Base-by-base conservation (phyloP, 768 basidiomycete species). In the Porpolomopsis calyptriformis region DNA sequence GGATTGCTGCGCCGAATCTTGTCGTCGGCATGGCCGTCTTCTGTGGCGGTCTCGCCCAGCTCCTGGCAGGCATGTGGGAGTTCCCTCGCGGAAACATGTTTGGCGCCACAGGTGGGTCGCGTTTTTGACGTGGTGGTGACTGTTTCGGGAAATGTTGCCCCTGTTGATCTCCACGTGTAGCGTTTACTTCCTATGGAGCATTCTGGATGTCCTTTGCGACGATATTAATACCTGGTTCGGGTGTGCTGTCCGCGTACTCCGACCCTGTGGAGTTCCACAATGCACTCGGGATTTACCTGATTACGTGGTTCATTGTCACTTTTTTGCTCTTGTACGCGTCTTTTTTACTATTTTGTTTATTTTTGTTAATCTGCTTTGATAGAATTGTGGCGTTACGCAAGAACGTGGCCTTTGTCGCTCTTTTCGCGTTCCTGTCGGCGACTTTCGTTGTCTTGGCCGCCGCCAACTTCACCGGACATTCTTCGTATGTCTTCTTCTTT, bases 41-140 rank as follows among this genome's bases (percentile, higher is more conserved):
- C 63, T 77, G 77, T 50, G 91, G 90, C 52, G 91, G 91, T 49
- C 78, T 92, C 25, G 81, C 73, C 10, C 91, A 93, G 59, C 69
- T 93, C 38, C 65, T 92, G 31, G 90, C 89, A 24, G 91, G 91
- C 34, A 88, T 91, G 82, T 90, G 87, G 87, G 81, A 82, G 62
- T 82, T 81, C 64, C 75, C 78, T 12, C 64, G 72, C 25, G 80
- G 80, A 1, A 86, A 88, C 52, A 67, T 65, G 0, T 85, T 87
- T 51, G 82, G 79, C 53, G 84, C 74, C 9, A 80, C 83, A 23
- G 82, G 84, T 83, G 33, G 62, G 81, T 69, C 9, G 74, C 68
- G 41, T 74, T 71, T 18, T 63, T 64, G 4, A 4, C 31, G 42
- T 25, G 12, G 16, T 5, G 14, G 29, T 2, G 77, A 76, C 62